Evolutionary conservation across 2,329 filamentous ascomycete genomes (phyloP).

Genomic region (Cladophialophora yegresii): DNA sequence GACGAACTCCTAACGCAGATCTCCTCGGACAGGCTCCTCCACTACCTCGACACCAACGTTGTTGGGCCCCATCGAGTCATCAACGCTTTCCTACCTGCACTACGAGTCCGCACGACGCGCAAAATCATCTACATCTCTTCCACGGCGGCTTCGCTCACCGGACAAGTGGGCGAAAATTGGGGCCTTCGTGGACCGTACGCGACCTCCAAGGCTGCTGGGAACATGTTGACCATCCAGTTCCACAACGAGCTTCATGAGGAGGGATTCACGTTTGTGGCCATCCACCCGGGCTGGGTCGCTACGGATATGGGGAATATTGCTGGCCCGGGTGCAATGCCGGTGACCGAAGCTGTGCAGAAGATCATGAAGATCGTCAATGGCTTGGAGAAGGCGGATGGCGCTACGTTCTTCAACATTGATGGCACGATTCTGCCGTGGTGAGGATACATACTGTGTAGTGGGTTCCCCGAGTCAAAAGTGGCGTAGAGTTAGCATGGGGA

Average conservation of each 20-base stretch:
- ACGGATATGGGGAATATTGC: slow-evolving; percentile 20
- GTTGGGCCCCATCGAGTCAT: slow-evolving; percentile 53
- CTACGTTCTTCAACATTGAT: slow-evolving; percentile 23
- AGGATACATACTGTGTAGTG: no score
- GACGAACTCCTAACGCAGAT: slow-evolving; percentile 20
- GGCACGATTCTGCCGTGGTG: slow-evolving; percentile 20
- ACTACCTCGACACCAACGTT: slow-evolving; percentile 68
- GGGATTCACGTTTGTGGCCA: slow-evolving; percentile 16
- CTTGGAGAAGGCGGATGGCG: slow-evolving; percentile 9
- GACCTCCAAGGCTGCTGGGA: slow-evolving; percentile 21
- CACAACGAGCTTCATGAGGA: slow-evolving; percentile 22
- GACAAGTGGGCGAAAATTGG: slow-evolving; percentile 11
- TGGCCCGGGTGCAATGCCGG: slow-evolving; percentile 15
- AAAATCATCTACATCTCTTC: slow-evolving; percentile 19
- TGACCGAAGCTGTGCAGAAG: slow-evolving; percentile 15
- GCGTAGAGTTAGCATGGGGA: neutral
- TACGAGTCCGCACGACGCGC: slow-evolving; percentile 11
- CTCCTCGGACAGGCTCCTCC: slow-evolving; percentile 51
- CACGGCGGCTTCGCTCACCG: slow-evolving; percentile 17
- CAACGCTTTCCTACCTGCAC: slow-evolving; percentile 17
- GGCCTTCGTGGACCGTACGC: slow-evolving; percentile 18
- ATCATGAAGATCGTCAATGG: slow-evolving; percentile 17
- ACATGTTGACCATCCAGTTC: slow-evolving; percentile 21
- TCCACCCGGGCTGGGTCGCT: slow-evolving; percentile 20
- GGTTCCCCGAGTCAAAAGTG: neutral